phyloP scores from a whole-genome alignment of 108 stramenopile genomes.

The Pseudonitzschia pungens region DNA sequence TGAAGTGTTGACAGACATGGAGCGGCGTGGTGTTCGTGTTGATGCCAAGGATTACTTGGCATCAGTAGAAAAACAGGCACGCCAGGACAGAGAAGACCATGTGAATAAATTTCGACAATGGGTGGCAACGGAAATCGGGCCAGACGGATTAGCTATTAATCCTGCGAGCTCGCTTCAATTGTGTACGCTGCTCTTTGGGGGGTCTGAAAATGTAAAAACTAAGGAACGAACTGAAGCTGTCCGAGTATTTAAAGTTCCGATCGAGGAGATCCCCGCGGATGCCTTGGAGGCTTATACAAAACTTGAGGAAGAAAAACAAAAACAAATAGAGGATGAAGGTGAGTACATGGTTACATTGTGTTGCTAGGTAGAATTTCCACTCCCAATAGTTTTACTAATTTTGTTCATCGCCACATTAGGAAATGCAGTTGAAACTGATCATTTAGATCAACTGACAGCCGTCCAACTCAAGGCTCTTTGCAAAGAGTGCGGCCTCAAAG shows the following conservation, averaged over 20 bases:
- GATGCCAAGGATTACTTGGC: conserved; percentile 89
- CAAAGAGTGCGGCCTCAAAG: conserved; percentile 84
- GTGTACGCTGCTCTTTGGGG: conserved; percentile 90
- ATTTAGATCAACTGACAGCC: conserved; percentile 77
- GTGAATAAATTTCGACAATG: conserved; percentile 70
- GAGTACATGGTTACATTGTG: neutral
- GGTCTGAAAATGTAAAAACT: conserved; percentile 71
- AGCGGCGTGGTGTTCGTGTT: conserved; percentile 92
- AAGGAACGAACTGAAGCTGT: conserved; percentile 62
- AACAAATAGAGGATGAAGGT: neutral
- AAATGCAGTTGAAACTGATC: conserved; percentile 39
- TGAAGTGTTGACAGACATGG: conserved; percentile 96
- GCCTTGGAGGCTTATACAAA: conserved; percentile 63
- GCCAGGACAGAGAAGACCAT: conserved; percentile 73
- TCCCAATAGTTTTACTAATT: neutral
- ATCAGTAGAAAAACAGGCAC: conserved; percentile 76
- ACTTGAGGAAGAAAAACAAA: conserved; percentile 17
- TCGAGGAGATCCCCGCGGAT: conserved; percentile 80
- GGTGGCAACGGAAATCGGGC: conserved; percentile 68
- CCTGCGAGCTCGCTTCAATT: conserved; percentile 81
- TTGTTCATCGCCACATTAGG: neutral
- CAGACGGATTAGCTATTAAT: conserved; percentile 87
- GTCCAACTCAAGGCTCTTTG: conserved; percentile 78
- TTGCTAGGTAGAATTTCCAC: neutral
- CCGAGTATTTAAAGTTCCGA: conserved; percentile 80